Percentiles rank a stretch among this genome's conserved stretches.
Evolutionary conservation across 495 filamentous ascomycete genomes (phyloP).

Genomic region (Jackrogersella minutella): DNA sequence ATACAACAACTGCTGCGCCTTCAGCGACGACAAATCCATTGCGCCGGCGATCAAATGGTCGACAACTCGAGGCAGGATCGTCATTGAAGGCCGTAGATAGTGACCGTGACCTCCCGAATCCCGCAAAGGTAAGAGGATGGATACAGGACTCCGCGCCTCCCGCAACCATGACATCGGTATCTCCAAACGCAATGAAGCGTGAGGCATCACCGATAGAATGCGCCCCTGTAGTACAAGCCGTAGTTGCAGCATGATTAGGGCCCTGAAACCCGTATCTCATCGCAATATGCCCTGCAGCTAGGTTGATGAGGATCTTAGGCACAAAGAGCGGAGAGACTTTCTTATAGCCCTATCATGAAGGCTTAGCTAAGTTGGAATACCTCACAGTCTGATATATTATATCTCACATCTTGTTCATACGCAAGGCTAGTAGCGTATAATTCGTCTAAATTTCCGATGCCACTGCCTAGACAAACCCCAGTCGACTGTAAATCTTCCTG

Average conservation of each 20-base stretch:
- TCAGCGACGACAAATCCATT: slow-evolving; percentile 92
- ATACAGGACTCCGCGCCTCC: slow-evolving; percentile 96
- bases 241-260: slow-evolving; percentile 89
- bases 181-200: slow-evolving; percentile 87
- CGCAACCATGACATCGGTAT: slow-evolving; percentile 94
- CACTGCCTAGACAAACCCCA: slow-evolving; percentile 93
- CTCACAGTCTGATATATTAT: neutral
- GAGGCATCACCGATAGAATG: slow-evolving; percentile 94
- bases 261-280: slow-evolving; percentile 92
- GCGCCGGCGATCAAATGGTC: slow-evolving; percentile 86
- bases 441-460: slow-evolving; percentile 93
- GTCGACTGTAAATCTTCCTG: slow-evolving; percentile 73
- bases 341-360: slow-evolving; percentile 72
- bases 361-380: slow-evolving; percentile 10
- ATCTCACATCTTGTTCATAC: slow-evolving; percentile 74
- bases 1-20: slow-evolving; percentile 84
- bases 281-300: slow-evolving; percentile 92
- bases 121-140: slow-evolving; percentile 89
- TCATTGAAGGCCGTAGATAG: slow-evolving; percentile 83
- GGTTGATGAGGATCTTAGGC: slow-evolving; percentile 89
- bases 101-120: slow-evolving; percentile 87
- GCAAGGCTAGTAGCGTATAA: slow-evolving; percentile 82
- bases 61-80: slow-evolving; percentile 73
- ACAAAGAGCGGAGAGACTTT: slow-evolving; percentile 95
- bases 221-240: slow-evolving; percentile 93